Evolutionary conservation across 2,329 filamentous ascomycete species (phyloP), one percentile per base, ranked within the genome.

Genomic region (Pezicula neosporulosa): DNA sequence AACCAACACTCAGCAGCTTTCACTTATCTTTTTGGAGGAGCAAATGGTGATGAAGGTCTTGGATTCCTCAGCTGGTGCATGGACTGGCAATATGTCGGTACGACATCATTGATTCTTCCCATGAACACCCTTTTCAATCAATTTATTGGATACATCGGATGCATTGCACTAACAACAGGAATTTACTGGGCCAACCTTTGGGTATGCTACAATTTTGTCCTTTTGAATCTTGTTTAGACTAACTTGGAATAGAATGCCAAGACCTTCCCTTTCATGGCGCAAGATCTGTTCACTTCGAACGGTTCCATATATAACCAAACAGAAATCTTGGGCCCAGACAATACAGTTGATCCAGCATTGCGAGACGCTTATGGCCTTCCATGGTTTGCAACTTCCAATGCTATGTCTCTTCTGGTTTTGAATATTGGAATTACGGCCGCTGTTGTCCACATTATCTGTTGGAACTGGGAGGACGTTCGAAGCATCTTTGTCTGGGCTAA

Each of bases 1-100:
- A 68, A 72, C 12, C 67, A 70, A 33, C 61, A 72, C 39, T 74
- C 61, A 48, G 55, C 70, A 1, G 60, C 73, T 6, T 74, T 78
- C 47, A 76, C 74, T 16, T 73, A 74, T 38, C 60, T 78, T n/a
- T 78, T 78, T 53, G 76, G 76, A 3, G 76, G 76, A 15, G 65
- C 74, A 2, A 66, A 65, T 39, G 70, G 70, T 4, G 73, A 76
- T 52, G 73, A 76, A 53, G 73, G 73, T 13, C 58, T 75, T 0
- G 72, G 72, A 4, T 59, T 73, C n/a, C 56, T 74, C 3, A 63
- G 60, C 9, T 47, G 71, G 21, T 68, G 63, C 19, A 66, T 75
- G 24, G 72, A 75, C 54, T 75, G 71, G 67, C 66, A 72, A 45
- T 74, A 74, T 51, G 68, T 74, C 48, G 61, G 63, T 2, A 63